Base-by-base conservation (phyloP, 176 grass and related monocot genomes). In the Ananas comosus region DNA sequence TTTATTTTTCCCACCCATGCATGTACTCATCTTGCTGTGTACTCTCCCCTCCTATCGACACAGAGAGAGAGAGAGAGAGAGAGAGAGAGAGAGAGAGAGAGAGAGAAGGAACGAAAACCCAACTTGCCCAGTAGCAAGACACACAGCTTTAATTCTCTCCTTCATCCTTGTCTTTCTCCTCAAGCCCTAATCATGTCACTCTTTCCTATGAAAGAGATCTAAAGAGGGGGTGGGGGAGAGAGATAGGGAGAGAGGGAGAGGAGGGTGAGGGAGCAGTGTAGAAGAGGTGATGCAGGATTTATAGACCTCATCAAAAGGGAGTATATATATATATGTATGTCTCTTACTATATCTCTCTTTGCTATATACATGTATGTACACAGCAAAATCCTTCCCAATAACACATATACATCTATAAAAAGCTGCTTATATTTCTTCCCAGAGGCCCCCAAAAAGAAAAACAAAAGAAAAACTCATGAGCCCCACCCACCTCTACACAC, bases 141-240 rank as follows among this genome's bases (percentile, higher is more conserved):
- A 61, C n/a, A 54, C 16, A 56, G 9, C 1, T 1, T 61, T 61
- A 16, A 16, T 61, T 18, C 17, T 61, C 56, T 61, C n/a, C 56
- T 61, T 61, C 13, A 9, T 21, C 56, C 21, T 10, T 17, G 1
- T 10, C 53, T 9, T 57, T 17, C n/a, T 57, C 53, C 8, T 17
- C n/a, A 17, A 0, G 10, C 56, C n/a, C 16, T n/a, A 61, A 16
- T 61, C 56, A 61, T 61, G 17, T 61, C 56, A 61, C 52, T 56
- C 52, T 56, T 56, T 56, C 10, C 33, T 42, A 42, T 56, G 56
- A 59, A 19, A 59, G n/a, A 59, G 56, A 59, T 61, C 56, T 61
- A 61, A 18, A 19, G 53, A 57, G 53, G 17, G 53, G 17, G 53
- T 18, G 53, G 17, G 53, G 17, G 53, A 57, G 53, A 57, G 53